phyloP scores from a whole-genome alignment of 352 stramenopile species.

The Pythium graminicola region DNA sequence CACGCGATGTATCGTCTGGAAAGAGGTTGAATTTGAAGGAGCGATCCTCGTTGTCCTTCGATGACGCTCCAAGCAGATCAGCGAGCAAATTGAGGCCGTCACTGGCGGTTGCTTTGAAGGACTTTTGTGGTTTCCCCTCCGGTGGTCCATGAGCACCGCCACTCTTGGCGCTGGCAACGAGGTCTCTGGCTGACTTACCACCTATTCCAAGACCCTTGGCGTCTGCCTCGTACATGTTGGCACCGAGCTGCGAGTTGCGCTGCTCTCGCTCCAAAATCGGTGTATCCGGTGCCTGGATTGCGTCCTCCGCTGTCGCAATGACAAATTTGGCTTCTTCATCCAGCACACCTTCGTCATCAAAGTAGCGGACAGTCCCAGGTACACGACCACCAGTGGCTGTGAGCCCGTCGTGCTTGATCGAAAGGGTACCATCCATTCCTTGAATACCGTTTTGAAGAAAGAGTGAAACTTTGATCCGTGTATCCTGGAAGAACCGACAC shows the following conservation, averaged over 20 bases:
- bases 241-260: constrained; percentile 48
- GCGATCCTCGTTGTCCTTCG: constrained; percentile 49
- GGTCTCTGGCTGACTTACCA: constrained; percentile 41
- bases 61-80: constrained; percentile 59
- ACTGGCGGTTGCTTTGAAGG: constrained; percentile 66
- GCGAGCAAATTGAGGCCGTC: constrained; percentile 85
- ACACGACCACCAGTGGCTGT: constrained; percentile 58
- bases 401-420: constrained; percentile 68
- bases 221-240: constrained; percentile 84
- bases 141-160: constrained; percentile 28
- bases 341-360: constrained; percentile 46
- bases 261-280: constrained; percentile 57
- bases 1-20: constrained; percentile 35
- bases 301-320: constrained; percentile 45
- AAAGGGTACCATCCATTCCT: constrained; percentile 71
- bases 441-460: constrained; percentile 88
- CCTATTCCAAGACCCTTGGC: constrained; percentile 30
- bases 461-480: constrained; percentile 88
- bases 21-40: constrained; percentile 77
- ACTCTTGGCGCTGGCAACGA: constrained; percentile 56
- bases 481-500: constrained; percentile 86
- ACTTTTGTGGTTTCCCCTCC: constrained; percentile 40
- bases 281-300: constrained; percentile 41
- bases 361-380: constrained; percentile 66
- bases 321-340: constrained; percentile 66